Evolutionary conservation across 805 yeast species (phyloP), one percentile per base, ranked within the genome.

Genomic region (Metahyphopichia silvanorum): DNA sequence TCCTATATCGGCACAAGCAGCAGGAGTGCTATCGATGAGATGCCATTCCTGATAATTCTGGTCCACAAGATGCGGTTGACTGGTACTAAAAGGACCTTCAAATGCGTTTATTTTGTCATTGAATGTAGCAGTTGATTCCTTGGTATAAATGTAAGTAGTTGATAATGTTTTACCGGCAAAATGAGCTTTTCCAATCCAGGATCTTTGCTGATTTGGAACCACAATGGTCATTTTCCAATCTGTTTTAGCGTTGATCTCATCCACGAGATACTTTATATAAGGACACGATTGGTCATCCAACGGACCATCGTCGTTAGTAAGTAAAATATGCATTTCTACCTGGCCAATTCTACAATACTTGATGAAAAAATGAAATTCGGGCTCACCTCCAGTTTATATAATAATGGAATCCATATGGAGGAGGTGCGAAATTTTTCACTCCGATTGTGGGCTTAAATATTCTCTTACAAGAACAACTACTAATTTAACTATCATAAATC

Each of bases 181-280:
- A 64, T 89, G 97, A 5, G 98, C 98, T 57, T 93, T 93, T 22
- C 96, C 96, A 36, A 88, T 91, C 98, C 98, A 93, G 10, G 97
- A 89, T 46, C 93, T 68, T 47, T 76, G 81, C 36, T 86, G 95
- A 33, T 79, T 74, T 9, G 98, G 98, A 3, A 93, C 82, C 17
- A 82, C 88, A 14, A 89, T 79, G 16, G 88, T 78, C 20, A 89
- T 60, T 17, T 83, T 76, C 98, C 98, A 91, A 52, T 86, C 78
- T 5, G 96, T 86, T 33, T 65, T 46, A 25, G 66, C 53, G 27
- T 55, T 53, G 28, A 89, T 68, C 29, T 86, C 84, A 40, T 82
- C 82, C 5, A 86, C 88, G 22, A 93, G 70, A 45, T 77, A 82
- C 49, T 85, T 83, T 35, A 93, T 71, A 60, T 89, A 93, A 2